Conservation (phyloP, 352 stramenopile species). For the Blastocystis sp. region DNA sequence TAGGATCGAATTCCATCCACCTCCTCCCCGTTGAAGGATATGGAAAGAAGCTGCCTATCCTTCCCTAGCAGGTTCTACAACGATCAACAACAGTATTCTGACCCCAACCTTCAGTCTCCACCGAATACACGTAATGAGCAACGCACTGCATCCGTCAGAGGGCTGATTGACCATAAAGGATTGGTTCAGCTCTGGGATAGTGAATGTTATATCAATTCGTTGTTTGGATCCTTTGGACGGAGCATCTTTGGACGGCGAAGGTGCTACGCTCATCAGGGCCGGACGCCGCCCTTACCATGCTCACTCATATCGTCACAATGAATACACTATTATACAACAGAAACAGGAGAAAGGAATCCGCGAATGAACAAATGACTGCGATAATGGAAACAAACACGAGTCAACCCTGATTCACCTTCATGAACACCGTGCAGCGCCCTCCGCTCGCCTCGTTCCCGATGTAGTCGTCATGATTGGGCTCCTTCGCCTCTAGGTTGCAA, state of each 20-base stretch:
- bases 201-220: conserved; percentile 23
- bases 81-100: background rate
- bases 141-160: background rate
- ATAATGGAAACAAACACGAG: background rate
- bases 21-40: conserved; percentile 30
- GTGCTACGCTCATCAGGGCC: background rate
- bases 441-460: background rate
- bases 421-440: conserved; percentile 3
- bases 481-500: background rate
- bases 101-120: conserved; percentile 5
- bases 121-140: conserved; percentile 6
- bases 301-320: background rate
- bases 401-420: background rate
- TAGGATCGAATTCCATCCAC: background rate
- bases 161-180: conserved; percentile 30
- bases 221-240: background rate
- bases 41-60: conserved; percentile 10
- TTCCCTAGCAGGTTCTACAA: conserved; percentile 15
- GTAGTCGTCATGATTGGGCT: conserved; percentile 9
- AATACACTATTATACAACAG: background rate
- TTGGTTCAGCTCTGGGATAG: conserved; percentile 12
- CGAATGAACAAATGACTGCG: background rate
- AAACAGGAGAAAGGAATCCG: background rate
- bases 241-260: background rate
- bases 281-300: background rate